These are phyloP conservation scores for Perkinsus olseni DNA, from an alignment of 169 alveolate genomes.

Conservation along the genomic window DNA sequence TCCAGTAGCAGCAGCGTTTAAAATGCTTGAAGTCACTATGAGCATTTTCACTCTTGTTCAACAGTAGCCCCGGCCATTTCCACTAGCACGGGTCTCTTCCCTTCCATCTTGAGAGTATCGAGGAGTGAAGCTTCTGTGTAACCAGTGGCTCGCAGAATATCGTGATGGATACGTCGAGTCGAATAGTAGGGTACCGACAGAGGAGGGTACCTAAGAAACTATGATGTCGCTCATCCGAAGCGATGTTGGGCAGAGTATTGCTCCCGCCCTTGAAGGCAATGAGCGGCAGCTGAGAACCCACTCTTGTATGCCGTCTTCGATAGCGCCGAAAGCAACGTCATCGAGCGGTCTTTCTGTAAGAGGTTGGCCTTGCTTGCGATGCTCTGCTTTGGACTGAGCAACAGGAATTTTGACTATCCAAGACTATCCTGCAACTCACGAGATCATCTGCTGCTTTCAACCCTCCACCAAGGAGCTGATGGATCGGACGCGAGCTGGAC, in stretches of 20 bases:
- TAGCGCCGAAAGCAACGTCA: neutral
- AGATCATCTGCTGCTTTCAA: neutral
- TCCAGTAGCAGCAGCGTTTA: too few relatives aligned
- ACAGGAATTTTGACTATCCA: too few relatives aligned
- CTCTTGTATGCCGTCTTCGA: neutral
- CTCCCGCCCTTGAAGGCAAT: neutral
- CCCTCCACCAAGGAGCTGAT: too few relatives aligned
- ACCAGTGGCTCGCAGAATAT: neutral
- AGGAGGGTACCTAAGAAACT: neutral
- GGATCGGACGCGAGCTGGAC: too few relatives aligned
- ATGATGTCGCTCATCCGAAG: too few relatives aligned
- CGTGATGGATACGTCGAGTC: neutral
- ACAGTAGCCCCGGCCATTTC: neutral
- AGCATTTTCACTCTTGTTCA: neutral
- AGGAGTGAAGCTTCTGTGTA: neutral
- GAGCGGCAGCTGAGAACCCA: neutral
- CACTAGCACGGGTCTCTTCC: neutral
- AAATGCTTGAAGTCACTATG: neutral
- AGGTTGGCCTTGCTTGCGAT: neutral
- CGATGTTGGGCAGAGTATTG: too few relatives aligned
- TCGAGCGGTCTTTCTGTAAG: neutral
- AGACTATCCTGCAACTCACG: too few relatives aligned
- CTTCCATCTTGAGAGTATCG: neutral
- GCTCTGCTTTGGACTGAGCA: neutral
- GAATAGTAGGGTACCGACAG: neutral